Evolutionary conservation across 2,329 filamentous ascomycete species (phyloP).

Genomic region (Didymella pinodella): DNA sequence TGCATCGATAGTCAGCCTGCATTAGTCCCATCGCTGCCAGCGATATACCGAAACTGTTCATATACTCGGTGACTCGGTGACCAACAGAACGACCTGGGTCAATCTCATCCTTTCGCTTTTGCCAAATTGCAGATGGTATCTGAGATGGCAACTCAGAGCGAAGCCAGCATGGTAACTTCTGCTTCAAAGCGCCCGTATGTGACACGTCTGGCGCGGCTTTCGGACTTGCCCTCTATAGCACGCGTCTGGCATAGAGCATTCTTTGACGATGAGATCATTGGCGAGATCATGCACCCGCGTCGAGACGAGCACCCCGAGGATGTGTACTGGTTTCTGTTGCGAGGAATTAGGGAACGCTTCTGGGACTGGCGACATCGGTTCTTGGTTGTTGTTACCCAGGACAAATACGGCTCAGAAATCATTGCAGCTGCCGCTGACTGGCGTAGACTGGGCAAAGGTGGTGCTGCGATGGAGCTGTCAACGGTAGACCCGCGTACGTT

Average conservation of each 20-base stretch:
- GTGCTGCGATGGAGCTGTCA: constrained; percentile 24
- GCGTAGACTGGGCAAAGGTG: constrained; percentile 37
- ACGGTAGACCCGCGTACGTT: constrained; percentile 31
- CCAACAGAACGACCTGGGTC: too few species aligned
- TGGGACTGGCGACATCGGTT: constrained; percentile 44
- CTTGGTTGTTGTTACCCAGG: constrained; percentile 27
- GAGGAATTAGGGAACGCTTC: constrained; percentile 37
- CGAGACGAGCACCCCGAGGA: constrained; percentile 39
- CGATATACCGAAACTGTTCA: too few species aligned
- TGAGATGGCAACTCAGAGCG: too few species aligned
- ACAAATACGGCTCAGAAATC: constrained; percentile 15
- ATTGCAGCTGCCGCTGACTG: constrained; percentile 43
- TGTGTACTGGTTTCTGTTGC: constrained; percentile 41
- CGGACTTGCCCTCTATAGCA: constrained; percentile 35
- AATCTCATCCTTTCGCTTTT: too few species aligned
- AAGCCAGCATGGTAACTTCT: too few species aligned
- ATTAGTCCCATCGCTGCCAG: too few species aligned
- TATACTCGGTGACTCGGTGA: too few species aligned
- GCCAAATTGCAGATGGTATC: too few species aligned
- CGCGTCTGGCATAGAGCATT: constrained; percentile 38
- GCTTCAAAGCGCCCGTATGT: not conserved
- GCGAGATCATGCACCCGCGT: constrained; percentile 44
- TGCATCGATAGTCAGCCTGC: too few species aligned
- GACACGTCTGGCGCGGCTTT: constrained; percentile 23
- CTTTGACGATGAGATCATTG: constrained; percentile 46